A percentile compares a stretch with the other conserved stretches of the same genome.
Conservation (phyloP, 352 stramenopile genomes). For the Phytophthora tentaculata region DNA sequence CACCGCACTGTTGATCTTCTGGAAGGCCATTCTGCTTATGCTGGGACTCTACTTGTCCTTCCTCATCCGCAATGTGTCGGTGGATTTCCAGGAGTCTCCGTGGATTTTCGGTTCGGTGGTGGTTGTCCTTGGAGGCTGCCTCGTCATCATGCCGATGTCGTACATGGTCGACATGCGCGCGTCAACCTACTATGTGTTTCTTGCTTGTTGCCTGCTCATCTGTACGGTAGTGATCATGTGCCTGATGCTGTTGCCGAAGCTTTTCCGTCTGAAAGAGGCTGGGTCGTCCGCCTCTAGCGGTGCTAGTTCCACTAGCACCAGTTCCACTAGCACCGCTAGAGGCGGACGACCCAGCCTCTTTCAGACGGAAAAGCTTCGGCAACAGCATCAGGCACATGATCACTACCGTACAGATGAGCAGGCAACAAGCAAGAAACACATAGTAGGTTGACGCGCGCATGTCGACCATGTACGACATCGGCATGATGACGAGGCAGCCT, state of each 20-base stretch:
- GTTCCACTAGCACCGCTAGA: neutral
- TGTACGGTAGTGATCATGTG: conserved; percentile 46
- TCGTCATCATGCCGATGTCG: conserved; percentile 57
- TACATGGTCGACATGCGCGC: conserved; percentile 56
- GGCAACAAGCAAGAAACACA: conserved; percentile 33
- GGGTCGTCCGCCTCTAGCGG: neutral
- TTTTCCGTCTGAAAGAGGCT: conserved; percentile 43
- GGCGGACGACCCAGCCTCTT: conserved; percentile 14
- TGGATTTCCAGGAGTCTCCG: conserved; percentile 70
- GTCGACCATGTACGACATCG: conserved; percentile 55
- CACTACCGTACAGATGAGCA: conserved; percentile 43
- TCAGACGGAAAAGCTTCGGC: conserved; percentile 49
- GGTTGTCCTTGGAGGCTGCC: conserved; percentile 53
- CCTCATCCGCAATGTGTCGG: conserved; percentile 64
- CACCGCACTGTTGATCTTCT: conserved; percentile 57
- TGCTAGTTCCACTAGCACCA: neutral
- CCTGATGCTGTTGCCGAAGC: conserved; percentile 54
- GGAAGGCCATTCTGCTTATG: conserved; percentile 59
- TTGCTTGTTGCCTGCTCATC: conserved; percentile 34
- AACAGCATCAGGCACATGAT: conserved; percentile 56
- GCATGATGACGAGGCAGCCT: conserved; percentile 52
- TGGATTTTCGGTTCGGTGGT: conserved; percentile 64
- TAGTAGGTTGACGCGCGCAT: conserved; percentile 47
- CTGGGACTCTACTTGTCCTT: conserved; percentile 57
- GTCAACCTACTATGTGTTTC: conserved; percentile 45